These are phyloP conservation scores for Crucihimalaya himalaica DNA, from an alignment of 345 rosid species.

Conservation along the genomic window DNA sequence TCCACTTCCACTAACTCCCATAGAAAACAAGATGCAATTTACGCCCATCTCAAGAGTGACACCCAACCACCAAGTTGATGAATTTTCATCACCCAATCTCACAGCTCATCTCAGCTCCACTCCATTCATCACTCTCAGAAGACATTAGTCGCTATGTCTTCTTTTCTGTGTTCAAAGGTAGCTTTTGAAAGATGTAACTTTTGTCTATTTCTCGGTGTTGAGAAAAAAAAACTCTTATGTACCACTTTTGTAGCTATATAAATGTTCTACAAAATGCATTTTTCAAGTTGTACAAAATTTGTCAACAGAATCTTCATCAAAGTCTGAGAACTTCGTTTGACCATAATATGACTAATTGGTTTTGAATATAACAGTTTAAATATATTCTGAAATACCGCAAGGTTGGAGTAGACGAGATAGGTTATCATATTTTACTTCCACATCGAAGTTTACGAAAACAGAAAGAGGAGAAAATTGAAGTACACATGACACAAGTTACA, in stretches of 20 bases:
- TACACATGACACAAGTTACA: slow-evolving; percentile 28
- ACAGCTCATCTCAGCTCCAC: slow-evolving; percentile 57
- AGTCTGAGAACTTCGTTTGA: neutral
- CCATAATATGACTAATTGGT: neutral
- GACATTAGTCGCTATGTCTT: slow-evolving; percentile 37
- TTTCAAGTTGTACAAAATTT: neutral
- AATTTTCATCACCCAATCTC: slow-evolving; percentile 45
- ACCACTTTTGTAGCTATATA: slow-evolving; percentile 2
- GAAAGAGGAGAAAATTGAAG: neutral
- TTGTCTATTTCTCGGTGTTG: slow-evolving; percentile 28
- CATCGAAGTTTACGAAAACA: neutral
- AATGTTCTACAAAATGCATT: slow-evolving; percentile 22
- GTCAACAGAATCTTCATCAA: neutral
- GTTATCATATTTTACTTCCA: slow-evolving; percentile 9
- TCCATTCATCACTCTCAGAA: slow-evolving; percentile 56
- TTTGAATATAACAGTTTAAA: neutral
- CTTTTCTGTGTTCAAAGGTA: slow-evolving; percentile 11
- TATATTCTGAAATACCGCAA: neutral
- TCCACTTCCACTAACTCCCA: slow-evolving; percentile 56
- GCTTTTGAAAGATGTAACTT: slow-evolving; percentile 15
- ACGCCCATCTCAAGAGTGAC: slow-evolving; percentile 42
- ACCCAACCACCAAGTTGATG: slow-evolving; percentile 43
- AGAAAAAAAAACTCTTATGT: neutral
- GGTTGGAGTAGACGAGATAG: neutral
- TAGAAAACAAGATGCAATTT: slow-evolving; percentile 59